Conservation (phyloP, 2,329 filamentous ascomycete species). For the Lasiodiplodia sp. region DNA sequence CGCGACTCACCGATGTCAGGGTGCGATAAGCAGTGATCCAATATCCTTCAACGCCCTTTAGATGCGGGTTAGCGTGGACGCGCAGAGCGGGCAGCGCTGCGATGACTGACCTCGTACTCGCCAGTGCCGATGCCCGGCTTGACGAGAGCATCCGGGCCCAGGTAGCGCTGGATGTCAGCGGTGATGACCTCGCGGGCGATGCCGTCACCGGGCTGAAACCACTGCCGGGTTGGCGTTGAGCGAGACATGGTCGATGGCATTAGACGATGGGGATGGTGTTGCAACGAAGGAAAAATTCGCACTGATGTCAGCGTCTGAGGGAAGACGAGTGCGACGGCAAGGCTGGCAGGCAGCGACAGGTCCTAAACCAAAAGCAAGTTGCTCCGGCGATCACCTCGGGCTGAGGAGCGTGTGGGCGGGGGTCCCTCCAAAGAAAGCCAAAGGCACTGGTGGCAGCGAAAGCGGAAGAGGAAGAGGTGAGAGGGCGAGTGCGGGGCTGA, state of each 20-base stretch:
- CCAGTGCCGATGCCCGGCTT: slow-evolving; percentile 55
- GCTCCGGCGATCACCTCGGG: slow-evolving; percentile 33
- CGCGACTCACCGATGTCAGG: slow-evolving; percentile 54
- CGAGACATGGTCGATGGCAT: slow-evolving; percentile 36
- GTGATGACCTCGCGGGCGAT: slow-evolving; percentile 61
- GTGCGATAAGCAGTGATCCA: slow-evolving; percentile 61
- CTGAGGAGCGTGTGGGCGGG: slow-evolving; percentile 27
- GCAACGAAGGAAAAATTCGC: slow-evolving; percentile 40
- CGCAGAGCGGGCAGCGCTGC: slow-evolving; percentile 32
- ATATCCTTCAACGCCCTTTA: slow-evolving; percentile 55
- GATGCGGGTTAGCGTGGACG: slow-evolving; percentile 30
- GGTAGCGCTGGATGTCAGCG: slow-evolving; percentile 60
- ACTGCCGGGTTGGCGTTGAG: slow-evolving; percentile 49
- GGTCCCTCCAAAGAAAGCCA: slow-evolving; percentile 23
- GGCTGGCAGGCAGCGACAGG: slow-evolving; percentile 11
- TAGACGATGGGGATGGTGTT: slow-evolving; percentile 33
- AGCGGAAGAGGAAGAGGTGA: slow-evolving; percentile 14
- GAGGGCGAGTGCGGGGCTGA: slow-evolving; percentile 23
- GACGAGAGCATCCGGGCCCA: slow-evolving; percentile 59
- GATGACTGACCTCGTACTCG: slow-evolving; percentile 49
- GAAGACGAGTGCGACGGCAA: slow-evolving; percentile 43
- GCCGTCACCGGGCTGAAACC: slow-evolving; percentile 59
- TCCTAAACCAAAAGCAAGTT: slow-evolving; percentile 11
- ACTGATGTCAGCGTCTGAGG: slow-evolving; percentile 42
- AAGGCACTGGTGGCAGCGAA: background rate